Conservation (phyloP, 768 basidiomycete genomes). For the Leucosporidium creatinivorum region DNA sequence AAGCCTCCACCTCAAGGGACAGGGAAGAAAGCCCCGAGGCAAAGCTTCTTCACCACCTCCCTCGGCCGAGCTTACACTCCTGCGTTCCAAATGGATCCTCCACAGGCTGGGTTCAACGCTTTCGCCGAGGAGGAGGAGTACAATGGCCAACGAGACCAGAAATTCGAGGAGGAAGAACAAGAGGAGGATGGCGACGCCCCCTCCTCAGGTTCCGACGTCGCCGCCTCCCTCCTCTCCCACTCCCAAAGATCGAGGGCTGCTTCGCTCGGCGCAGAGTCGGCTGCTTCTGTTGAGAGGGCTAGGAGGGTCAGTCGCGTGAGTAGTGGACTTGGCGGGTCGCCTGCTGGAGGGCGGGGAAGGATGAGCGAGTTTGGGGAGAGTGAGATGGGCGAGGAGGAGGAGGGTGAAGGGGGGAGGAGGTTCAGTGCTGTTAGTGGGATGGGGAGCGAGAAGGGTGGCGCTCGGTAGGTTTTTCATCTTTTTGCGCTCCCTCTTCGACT, state of each 20-base stretch:
- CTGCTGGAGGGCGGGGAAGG: not conserved
- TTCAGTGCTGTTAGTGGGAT: no score
- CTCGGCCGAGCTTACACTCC: not conserved
- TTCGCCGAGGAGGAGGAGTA: not conserved
- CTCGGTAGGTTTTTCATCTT: no score
- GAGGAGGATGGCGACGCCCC: not conserved
- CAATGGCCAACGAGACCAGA: not conserved
- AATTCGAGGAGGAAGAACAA: not conserved
- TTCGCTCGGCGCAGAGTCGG: not conserved
- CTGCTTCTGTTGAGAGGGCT: not conserved
- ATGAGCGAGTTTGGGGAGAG: not conserved
- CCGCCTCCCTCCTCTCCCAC: not conserved
- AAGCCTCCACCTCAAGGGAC: no score
- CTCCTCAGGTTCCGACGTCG: not conserved
- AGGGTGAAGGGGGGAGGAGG: not conserved
- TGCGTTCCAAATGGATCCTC: no score
- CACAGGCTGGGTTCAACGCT: no score
- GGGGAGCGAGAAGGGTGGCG: no score
- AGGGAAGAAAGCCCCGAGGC: not conserved
- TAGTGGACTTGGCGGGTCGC: not conserved
- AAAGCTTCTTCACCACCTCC: not conserved
- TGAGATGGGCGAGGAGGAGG: not conserved
- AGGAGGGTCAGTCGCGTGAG: not conserved
- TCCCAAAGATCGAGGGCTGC: not conserved
- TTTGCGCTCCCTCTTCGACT: no score